Base-by-base conservation (phyloP, 2,329 filamentous ascomycete species). In the Spiromastix sp. region DNA sequence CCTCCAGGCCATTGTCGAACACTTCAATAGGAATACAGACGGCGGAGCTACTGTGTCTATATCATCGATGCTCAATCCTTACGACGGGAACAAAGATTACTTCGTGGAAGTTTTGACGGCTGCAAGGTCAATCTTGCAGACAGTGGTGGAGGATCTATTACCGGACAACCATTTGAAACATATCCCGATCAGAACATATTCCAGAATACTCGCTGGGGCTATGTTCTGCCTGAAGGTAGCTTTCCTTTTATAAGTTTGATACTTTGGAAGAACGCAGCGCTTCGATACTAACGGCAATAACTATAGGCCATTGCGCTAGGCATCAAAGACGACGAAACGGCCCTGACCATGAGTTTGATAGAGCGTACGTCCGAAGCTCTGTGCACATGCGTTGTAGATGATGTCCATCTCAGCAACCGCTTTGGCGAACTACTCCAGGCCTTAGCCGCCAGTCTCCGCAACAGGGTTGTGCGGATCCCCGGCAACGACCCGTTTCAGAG, bases 341-440 rank as follows among this genome's bases (percentile, higher is more conserved):
- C 63, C 9, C 59, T 67, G 28, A 68, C 64, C 2, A 56, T 74
- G 3, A 58, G 55, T 8, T 57, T 73, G 3, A 61, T 74, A 30
- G 66, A 69, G 37, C 58, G 62, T 12, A 70, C 68, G 1, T 66
- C 71, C 4, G 59, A 64, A 26, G 68, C 68, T 5, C 58, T 75
- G 26, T 62, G 65, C 24, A 68, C 62, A 18, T 68, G 65, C 48
- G 70, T 72, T 19, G 71, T 74, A 10, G 71, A 75, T 43, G 71
- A 75, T 46, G 70, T 74, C 6, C 71, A 75, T 50, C 63, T 75
- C 3, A 67, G 65, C 19, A 85, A 82, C 40, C 74, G 83, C 5
- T 91, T 91, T 29, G 44, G 44, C 5, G 44, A 46, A 25, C 34
- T 46, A 2, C 40, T 46, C 18, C 36, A 40, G 10, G 44, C 44